phyloP scores from a whole-genome alignment of 345 rosid species.

The Lepidium sativum region DNA sequence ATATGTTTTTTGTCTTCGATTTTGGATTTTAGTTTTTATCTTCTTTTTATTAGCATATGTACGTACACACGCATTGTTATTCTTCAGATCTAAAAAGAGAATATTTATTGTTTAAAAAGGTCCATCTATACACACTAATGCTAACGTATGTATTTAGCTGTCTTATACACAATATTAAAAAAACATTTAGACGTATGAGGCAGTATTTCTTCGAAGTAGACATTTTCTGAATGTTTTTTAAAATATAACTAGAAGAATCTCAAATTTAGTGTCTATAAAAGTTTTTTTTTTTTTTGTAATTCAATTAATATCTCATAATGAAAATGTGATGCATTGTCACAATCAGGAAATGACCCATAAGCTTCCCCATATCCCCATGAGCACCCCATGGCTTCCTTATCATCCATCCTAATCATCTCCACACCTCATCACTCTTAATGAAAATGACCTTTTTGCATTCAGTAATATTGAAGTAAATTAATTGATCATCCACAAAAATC shows the following conservation, averaged over 20 bases:
- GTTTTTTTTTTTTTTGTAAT: no score
- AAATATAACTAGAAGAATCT: no score
- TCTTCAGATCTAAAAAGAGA: no score
- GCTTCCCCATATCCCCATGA: conserved; percentile 7
- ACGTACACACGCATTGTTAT: conserved; percentile 13
- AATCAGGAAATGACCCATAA: conserved; percentile 12
- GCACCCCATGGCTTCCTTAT: conserved; percentile 13
- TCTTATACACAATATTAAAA: not conserved
- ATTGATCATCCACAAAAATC: not conserved
- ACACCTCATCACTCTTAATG: not conserved
- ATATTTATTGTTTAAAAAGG: no score
- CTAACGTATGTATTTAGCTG: not conserved
- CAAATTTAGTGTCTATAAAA: no score
- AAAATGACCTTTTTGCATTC: not conserved
- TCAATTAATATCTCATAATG: no score
- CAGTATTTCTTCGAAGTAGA: no score
- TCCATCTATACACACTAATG: no score
- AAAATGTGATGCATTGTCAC: conserved; percentile 16
- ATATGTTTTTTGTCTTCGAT: not conserved
- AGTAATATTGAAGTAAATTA: not conserved
- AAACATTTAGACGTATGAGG: not conserved
- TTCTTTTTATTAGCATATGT: not conserved
- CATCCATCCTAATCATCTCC: not conserved
- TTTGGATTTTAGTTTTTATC: not conserved
- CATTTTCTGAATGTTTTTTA: no score